Evolutionary conservation across 257 asterid species (phyloP), one percentile per base, ranked within the genome.

Genomic region (Solanum piurae): DNA sequence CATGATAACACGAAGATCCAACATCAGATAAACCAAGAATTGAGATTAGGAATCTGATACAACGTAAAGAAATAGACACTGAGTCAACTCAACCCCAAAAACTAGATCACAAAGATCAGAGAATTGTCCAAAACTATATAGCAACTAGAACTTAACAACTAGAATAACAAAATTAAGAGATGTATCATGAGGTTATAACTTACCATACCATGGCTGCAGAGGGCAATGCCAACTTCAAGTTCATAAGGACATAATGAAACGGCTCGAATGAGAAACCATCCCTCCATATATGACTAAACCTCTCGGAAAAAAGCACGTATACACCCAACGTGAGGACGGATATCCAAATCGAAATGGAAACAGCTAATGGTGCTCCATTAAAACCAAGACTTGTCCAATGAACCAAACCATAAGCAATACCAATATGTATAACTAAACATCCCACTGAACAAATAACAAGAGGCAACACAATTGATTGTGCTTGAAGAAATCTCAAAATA

Each of bases 191-290:
- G 49, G 49, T 36, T 49, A 88, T 92, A 49, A 88, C 96, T 93
- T 34, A 94, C 98, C 96, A 94, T n/a, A 94, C 92, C 95, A 94
- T 94, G 72, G 92, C 95, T 40, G 98, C 98, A 69, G 98, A 94
- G 37, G 96, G 98, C 86, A 94, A 36, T 14, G 95, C 98, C 18
- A 94, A 44, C 93, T 92, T 94, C 87, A 93, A 86, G 88, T 86
- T 89, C 23, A 76, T 3, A 13, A 83, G 38, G 4, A 93, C 4
- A 49, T 91, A 90, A 69, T 88, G 7, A 42, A 88, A 91, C 0
- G 93, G 88, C 85, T 93, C 96, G 34, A 33, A 11, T 1, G 90
- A 87, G 71, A 94, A 92, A n/a, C 98, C 97, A 12, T 76, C 37
- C 62, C 36, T 66, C 98, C 95, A 95, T 4, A 95, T 94, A 4